Conservation (phyloP, 1,284 basidiomycete genomes). For the Apiotrichum montevideense region DNA sequence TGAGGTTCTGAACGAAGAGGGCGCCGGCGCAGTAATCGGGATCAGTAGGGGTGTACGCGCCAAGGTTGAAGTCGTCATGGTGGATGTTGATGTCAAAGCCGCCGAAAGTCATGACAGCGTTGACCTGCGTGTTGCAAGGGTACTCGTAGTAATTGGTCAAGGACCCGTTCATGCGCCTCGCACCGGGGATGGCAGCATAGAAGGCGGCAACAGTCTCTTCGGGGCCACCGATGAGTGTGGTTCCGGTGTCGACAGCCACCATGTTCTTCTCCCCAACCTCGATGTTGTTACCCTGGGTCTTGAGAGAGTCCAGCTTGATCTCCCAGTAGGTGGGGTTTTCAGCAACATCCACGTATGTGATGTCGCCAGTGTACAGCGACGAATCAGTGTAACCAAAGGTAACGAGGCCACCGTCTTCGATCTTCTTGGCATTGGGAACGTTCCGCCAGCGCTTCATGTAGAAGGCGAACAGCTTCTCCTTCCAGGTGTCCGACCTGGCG, state of each 20-base stretch:
- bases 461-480: slow-evolving; percentile 69
- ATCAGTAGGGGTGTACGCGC: slow-evolving; percentile 41
- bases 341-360: slow-evolving; percentile 64
- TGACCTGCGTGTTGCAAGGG: slow-evolving; percentile 66
- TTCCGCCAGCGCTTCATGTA: slow-evolving; percentile 70
- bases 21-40: slow-evolving; percentile 50
- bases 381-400: slow-evolving; percentile 57
- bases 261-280: slow-evolving; percentile 33
- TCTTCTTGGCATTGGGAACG: slow-evolving; percentile 48
- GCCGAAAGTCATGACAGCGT: slow-evolving; percentile 64
- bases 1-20: slow-evolving; percentile 38
- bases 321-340: slow-evolving; percentile 43
- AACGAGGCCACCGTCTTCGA: slow-evolving; percentile 64
- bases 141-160: slow-evolving; percentile 66
- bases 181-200: slow-evolving; percentile 69
- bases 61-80: slow-evolving; percentile 70
- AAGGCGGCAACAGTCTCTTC: slow-evolving; percentile 57
- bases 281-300: slow-evolving; percentile 46
- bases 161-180: slow-evolving; percentile 57
- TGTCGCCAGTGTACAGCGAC: slow-evolving; percentile 67
- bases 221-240: slow-evolving; percentile 85
- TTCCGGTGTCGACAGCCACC: slow-evolving; percentile 65
- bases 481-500: slow-evolving; percentile 55
- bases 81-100: slow-evolving; percentile 59
- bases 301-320: slow-evolving; percentile 41